phyloP scores from a whole-genome alignment of 192 early-diverging fungal genomes.

The Backusella liffmaniae region DNA sequence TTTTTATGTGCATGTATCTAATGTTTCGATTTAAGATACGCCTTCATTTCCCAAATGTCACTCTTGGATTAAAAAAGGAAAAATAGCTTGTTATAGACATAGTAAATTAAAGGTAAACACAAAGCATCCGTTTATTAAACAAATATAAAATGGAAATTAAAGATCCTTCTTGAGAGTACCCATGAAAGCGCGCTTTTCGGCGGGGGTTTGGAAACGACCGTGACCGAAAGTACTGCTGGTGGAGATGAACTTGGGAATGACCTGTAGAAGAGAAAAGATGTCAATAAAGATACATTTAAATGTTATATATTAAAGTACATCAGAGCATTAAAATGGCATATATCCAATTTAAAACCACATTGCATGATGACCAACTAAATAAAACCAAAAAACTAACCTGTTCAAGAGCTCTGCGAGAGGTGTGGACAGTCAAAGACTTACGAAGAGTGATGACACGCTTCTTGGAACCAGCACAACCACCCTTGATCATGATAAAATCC shows the following conservation, averaged over 20 bases:
- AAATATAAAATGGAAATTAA: constrained; percentile 30
- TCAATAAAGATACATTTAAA: too few species aligned
- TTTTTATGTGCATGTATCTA: too few species aligned
- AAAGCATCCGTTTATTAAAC: background rate
- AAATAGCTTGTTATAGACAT: too few species aligned
- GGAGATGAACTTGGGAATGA: constrained; percentile 99
- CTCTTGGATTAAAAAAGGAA: too few species aligned
- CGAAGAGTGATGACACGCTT: constrained; percentile 66
- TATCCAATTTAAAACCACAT: too few species aligned
- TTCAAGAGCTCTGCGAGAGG: constrained; percentile 86
- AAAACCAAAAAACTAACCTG: constrained; percentile 17
- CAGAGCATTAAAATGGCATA: too few species aligned
- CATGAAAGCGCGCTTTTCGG: constrained; percentile 93
- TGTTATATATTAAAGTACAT: too few species aligned
- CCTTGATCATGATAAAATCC: constrained; percentile 99
- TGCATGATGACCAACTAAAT: too few species aligned
- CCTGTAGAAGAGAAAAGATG: constrained; percentile 31
- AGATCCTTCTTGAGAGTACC: constrained; percentile 90
- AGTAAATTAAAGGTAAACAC: too few species aligned
- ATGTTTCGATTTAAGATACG: too few species aligned
- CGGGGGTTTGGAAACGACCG: constrained; percentile 99
- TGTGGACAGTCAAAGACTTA: too few species aligned
- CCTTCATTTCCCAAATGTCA: too few species aligned
- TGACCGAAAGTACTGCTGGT: constrained; percentile 99
- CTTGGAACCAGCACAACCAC: constrained; percentile 95